A percentile compares a stretch with the other conserved stretches of the same genome.
phyloP scores from a whole-genome alignment of 257 asterid genomes.

The Nicotiana otophora region DNA sequence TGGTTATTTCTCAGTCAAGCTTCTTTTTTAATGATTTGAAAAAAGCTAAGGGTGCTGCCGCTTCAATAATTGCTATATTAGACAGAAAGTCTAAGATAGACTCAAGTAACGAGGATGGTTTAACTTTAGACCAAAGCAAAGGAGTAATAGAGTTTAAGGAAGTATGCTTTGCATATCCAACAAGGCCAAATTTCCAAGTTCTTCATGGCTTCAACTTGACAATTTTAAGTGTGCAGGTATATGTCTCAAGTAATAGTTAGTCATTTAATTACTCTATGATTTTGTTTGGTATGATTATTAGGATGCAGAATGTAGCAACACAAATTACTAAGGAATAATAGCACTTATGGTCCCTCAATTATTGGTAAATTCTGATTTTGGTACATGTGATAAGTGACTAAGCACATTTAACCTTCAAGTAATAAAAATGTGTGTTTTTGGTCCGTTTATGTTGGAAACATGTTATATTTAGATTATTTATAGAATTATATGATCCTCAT shows the following conservation, averaged over 20 bases:
- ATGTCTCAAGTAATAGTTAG: background rate
- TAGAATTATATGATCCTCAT: no score
- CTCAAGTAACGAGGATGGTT: constrained; percentile 51
- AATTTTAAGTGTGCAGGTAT: constrained; percentile 53
- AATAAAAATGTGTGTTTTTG: no score
- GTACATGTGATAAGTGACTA: no score
- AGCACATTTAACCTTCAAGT: no score
- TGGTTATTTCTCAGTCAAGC: constrained; percentile 53
- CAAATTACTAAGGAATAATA: no score
- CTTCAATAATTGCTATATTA: constrained; percentile 49
- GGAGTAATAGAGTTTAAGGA: constrained; percentile 53
- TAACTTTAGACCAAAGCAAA: constrained; percentile 26
- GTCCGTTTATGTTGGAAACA: no score
- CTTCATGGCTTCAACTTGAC: constrained; percentile 45
- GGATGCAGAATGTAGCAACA: no score
- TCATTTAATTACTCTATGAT: no score
- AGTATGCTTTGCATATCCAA: constrained; percentile 52
- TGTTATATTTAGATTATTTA: no score
- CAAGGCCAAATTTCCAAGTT: constrained; percentile 45
- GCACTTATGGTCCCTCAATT: no score
- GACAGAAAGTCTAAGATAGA: constrained; percentile 57
- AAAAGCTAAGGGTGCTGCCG: constrained; percentile 49
- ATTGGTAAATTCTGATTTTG: no score
- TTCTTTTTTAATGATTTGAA: constrained; percentile 52
- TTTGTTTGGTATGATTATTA: no score